phyloP scores from a whole-genome alignment of 169 alveolate species.

The Eimeria zaria region DNA sequence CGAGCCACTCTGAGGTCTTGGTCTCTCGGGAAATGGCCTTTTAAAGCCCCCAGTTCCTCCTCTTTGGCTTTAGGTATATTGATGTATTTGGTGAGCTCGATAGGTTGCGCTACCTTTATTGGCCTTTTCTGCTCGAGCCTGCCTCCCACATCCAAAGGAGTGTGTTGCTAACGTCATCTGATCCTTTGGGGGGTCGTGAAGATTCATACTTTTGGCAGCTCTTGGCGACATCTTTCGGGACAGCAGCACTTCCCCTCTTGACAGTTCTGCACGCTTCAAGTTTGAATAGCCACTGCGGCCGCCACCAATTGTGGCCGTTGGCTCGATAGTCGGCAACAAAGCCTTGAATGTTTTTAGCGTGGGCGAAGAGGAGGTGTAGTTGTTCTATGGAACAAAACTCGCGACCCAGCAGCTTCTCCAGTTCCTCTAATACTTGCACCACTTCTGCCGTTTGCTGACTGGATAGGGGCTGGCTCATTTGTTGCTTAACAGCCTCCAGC shows the following conservation, averaged over 20 bases:
- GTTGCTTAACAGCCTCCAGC: not conserved
- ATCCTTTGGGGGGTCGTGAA: not conserved
- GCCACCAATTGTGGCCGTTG: not conserved
- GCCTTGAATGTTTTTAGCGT: not conserved
- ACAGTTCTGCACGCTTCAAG: not conserved
- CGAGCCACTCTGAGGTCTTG: not conserved
- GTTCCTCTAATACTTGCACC: not conserved
- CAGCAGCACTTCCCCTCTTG: not conserved
- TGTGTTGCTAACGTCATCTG: not conserved
- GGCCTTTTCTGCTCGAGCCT: not conserved
- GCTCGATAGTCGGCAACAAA: conserved; percentile 4
- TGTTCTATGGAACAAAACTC: conserved; percentile 22
- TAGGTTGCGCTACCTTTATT: not conserved
- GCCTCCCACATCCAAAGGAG: conserved; percentile 53
- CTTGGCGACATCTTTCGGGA: conserved; percentile 7
- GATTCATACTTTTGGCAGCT: conserved; percentile 8
- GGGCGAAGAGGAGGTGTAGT: not conserved
- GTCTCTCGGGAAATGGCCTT: not conserved
- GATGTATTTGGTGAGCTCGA: not conserved
- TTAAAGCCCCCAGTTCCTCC: not conserved
- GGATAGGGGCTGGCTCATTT: not conserved
- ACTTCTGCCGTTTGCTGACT: too few relatives aligned
- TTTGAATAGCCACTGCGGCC: conserved; percentile 31
- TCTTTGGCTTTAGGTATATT: not conserved
- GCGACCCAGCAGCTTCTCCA: not conserved